phyloP scores from a whole-genome alignment of 345 rosid species.

The Abelmoschus esculentus region DNA sequence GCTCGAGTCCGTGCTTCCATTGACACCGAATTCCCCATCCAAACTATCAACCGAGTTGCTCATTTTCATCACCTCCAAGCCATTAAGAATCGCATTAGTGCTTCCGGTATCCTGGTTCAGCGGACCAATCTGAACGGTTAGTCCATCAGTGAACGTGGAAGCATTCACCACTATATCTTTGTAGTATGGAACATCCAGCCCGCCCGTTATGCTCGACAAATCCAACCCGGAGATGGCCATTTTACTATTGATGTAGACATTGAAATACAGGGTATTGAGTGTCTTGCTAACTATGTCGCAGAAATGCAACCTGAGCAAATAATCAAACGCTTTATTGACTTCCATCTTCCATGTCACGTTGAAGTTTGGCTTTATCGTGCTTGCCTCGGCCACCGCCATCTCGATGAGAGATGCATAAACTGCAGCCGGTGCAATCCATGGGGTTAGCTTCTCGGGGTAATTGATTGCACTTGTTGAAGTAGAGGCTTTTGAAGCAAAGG shows the following conservation, averaged over 20 bases:
- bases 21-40: conserved; percentile 72
- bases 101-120: conserved; percentile 45
- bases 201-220: conserved; percentile 39
- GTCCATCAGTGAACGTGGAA: conserved; percentile 33
- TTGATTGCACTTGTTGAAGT: conserved; percentile 37
- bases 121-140: conserved; percentile 56
- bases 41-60: conserved; percentile 64
- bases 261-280: conserved; percentile 59
- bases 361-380: conserved; percentile 37
- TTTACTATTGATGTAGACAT: conserved; percentile 59
- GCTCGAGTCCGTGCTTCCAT: conserved; percentile 31
- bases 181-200: conserved; percentile 49
- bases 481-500: conserved; percentile 28
- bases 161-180: conserved; percentile 65
- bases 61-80: conserved; percentile 67
- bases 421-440: conserved; percentile 55
- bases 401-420: conserved; percentile 56
- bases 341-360: conserved; percentile 65
- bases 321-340: conserved; percentile 42
- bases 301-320: conserved; percentile 63
- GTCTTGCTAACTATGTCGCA: conserved; percentile 73
- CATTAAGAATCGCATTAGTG: conserved; percentile 57
- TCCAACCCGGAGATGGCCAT: conserved; percentile 61
- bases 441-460: conserved; percentile 40
- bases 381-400: conserved; percentile 63